Evolutionary conservation across 345 rosid species (phyloP).

Genomic region (Cardamine chenopodiifolia): DNA sequence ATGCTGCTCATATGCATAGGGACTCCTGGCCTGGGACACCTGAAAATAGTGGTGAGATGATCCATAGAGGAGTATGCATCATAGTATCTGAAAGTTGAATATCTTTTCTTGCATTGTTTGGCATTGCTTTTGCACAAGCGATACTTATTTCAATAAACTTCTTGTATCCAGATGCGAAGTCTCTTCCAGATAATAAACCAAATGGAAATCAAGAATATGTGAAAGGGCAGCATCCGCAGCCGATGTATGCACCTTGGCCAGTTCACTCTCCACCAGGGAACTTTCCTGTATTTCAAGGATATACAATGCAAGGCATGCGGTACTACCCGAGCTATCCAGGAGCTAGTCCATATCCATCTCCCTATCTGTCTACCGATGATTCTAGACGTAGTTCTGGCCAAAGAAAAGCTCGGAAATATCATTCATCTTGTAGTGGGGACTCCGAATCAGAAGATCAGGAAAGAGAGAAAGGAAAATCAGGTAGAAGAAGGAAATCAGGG

Average conservation of each 20-base stretch:
- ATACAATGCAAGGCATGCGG: slow-evolving; percentile 83
- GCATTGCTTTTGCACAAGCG: slow-evolving; percentile 15
- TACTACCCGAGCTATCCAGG: slow-evolving; percentile 74
- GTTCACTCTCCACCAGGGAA: slow-evolving; percentile 87
- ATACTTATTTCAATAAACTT: neutral
- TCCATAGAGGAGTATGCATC: neutral
- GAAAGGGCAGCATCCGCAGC: slow-evolving; percentile 76
- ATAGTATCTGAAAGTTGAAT: neutral
- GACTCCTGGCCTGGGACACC: slow-evolving; percentile 54
- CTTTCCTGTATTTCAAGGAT: slow-evolving; percentile 77
- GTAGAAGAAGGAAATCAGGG: slow-evolving; percentile 69
- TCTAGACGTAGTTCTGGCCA: slow-evolving; percentile 56
- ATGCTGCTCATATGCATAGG: slow-evolving; percentile 53
- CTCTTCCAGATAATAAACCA: slow-evolving; percentile 57
- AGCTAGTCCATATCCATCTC: slow-evolving; percentile 62
- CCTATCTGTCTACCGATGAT: slow-evolving; percentile 70
- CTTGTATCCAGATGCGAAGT: slow-evolving; percentile 57
- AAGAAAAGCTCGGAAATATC: slow-evolving; percentile 59
- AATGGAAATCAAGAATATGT: slow-evolving; percentile 59
- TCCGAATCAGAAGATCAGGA: slow-evolving; percentile 57
- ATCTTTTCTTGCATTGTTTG: neutral
- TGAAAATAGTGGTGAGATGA: slow-evolving; percentile 55
- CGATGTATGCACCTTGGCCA: slow-evolving; percentile 84
- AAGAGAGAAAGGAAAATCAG: slow-evolving; percentile 54
- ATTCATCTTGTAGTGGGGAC: slow-evolving; percentile 66